phyloP scores from a whole-genome alignment of 306 rosid genomes.

The Sophora flavescens region DNA sequence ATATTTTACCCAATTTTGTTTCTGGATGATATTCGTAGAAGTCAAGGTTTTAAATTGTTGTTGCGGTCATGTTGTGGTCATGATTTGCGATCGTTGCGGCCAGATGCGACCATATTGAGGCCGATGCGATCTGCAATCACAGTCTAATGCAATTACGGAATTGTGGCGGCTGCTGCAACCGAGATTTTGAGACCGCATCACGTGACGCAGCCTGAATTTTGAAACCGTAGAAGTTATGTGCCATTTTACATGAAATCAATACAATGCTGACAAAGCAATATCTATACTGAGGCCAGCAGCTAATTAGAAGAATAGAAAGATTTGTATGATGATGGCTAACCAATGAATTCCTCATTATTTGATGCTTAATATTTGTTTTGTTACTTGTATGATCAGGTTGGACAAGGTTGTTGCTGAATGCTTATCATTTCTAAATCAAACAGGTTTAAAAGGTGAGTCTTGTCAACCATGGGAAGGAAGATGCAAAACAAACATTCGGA shows the following conservation, averaged over 20 bases:
- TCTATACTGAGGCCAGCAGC: neutral
- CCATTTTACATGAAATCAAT: neutral
- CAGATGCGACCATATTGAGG: too few relatives aligned
- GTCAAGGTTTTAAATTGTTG: too few relatives aligned
- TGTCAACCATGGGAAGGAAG: constrained; percentile 52
- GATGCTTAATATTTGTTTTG: constrained; percentile 13
- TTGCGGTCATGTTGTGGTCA: too few relatives aligned
- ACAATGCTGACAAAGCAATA: neutral
- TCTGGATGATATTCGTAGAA: neutral
- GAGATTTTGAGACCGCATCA: neutral
- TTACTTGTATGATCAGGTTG: constrained; percentile 41
- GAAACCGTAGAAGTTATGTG: neutral
- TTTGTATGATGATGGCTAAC: neutral
- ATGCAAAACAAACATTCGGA: constrained; percentile 16
- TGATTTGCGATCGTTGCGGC: too few relatives aligned
- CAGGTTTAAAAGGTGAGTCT: constrained; percentile 35
- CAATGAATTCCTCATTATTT: constrained; percentile 4
- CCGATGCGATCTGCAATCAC: too few relatives aligned
- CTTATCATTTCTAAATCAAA: neutral
- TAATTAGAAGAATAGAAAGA: neutral
- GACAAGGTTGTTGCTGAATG: constrained; percentile 37
- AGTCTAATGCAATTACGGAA: too few relatives aligned
- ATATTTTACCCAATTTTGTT: neutral
- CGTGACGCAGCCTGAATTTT: too few relatives aligned
- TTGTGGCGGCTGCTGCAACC: neutral